A percentile compares a stretch with the other conserved stretches of the same genome.
Conservation (phyloP, 2,329 filamentous ascomycete species). For the Rugonectria rugulosa region DNA sequence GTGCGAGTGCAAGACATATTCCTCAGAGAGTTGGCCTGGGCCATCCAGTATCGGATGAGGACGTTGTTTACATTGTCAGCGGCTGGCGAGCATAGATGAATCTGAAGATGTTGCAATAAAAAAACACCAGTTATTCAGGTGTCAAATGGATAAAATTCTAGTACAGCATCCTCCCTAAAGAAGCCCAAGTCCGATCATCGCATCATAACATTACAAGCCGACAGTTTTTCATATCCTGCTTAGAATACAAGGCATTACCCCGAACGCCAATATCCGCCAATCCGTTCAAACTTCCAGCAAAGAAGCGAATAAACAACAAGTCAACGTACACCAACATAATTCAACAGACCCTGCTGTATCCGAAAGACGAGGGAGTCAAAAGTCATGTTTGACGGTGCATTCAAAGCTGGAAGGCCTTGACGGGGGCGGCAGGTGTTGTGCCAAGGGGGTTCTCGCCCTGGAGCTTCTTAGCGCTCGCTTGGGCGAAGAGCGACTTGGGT, state of each 20-base stretch:
- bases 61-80: conserved; percentile 73
- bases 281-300: conserved; percentile 29
- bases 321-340: conserved; percentile 20
- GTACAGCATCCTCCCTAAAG: conserved; percentile 29
- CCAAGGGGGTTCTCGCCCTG: conserved; percentile 54
- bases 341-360: conserved; percentile 22
- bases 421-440: conserved; percentile 46
- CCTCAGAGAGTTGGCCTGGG: conserved; percentile 90
- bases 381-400: conserved; percentile 3
- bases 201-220: conserved; percentile 41
- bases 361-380: conserved; percentile 17
- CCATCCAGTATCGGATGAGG: conserved; percentile 78
- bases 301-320: conserved; percentile 23
- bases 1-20: conserved; percentile 91
- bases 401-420: conserved; percentile 36
- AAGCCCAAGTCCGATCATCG: conserved; percentile 34
- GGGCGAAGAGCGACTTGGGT: conserved; percentile 73
- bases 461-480: conserved; percentile 70
- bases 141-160: conserved; percentile 33
- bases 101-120: neutral
- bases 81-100: conserved; percentile 64
- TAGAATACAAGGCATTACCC: conserved; percentile 24
- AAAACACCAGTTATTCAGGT: conserved; percentile 22
- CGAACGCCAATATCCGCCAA: conserved; percentile 34
- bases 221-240: conserved; percentile 31